phyloP scores from a whole-genome alignment of 1,284 basidiomycete species.

The Coniferiporia weirii region DNA sequence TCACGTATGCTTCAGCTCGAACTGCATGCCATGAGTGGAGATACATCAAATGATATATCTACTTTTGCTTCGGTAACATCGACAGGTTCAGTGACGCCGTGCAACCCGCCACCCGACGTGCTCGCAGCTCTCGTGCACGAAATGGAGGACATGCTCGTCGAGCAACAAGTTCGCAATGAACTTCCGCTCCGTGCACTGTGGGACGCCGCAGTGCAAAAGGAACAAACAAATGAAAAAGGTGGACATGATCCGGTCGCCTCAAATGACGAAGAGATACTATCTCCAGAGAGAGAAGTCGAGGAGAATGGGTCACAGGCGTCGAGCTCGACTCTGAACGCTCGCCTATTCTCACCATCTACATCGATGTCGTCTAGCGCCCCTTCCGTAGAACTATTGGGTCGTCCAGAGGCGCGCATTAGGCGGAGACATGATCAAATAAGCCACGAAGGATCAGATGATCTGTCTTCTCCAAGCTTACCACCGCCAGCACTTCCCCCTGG shows the following conservation, averaged over 20 bases:
- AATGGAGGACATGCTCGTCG: conserved; percentile 17
- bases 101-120: neutral
- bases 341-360: neutral
- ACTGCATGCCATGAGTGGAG: conserved; percentile 25
- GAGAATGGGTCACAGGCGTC: neutral
- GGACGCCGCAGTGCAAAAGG: conserved; percentile 10
- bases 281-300: neutral
- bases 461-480: neutral
- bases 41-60: conserved; percentile 24
- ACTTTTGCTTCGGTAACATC: neutral
- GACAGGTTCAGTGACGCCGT: neutral
- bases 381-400: neutral
- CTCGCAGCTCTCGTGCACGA: conserved; percentile 1
- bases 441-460: neutral
- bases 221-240: neutral
- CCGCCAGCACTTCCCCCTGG: neutral
- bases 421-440: neutral
- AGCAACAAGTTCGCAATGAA: conserved; percentile 12
- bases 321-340: neutral
- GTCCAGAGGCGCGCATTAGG: neutral
- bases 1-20: conserved; percentile 38
- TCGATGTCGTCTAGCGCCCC: neutral
- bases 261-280: neutral
- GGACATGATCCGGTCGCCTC: neutral
- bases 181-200: conserved; percentile 8